phyloP scores from a whole-genome alignment of 2,329 filamentous ascomycete species.

The Cercospora sp. region DNA sequence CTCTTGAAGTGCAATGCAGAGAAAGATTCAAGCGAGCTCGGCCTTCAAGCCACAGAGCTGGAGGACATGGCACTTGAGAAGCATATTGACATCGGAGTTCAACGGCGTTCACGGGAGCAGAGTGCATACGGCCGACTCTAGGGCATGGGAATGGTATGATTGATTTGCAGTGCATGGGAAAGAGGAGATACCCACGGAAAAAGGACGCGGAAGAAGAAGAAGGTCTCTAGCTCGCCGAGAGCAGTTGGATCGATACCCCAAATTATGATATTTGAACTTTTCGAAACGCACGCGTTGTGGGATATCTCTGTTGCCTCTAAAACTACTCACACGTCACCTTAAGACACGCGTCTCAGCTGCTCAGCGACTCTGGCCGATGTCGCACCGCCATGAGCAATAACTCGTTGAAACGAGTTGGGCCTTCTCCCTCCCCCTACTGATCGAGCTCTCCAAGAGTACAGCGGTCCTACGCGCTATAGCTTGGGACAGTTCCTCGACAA shows the following conservation, averaged over 20 bases:
- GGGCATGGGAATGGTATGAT: not conserved
- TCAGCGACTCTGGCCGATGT: not conserved
- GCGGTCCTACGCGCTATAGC: slow-evolving; percentile 15
- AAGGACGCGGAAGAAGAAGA: not conserved
- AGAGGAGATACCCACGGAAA: not conserved
- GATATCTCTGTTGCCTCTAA: not conserved
- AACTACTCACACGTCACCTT: not conserved
- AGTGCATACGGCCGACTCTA: not conserved
- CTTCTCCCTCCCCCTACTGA: not conserved
- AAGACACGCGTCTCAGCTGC: not conserved
- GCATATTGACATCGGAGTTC: not conserved
- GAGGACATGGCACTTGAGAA: not conserved
- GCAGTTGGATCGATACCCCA: not conserved
- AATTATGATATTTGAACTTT: not conserved
- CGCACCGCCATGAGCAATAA: not conserved
- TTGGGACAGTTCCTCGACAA: slow-evolving; percentile 53
- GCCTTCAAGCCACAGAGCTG: not conserved
- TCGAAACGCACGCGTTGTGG: not conserved
- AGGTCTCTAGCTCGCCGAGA: not conserved
- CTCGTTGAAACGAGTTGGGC: not conserved
- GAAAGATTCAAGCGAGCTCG: not conserved
- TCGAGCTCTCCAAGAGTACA: not conserved
- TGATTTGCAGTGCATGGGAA: not conserved
- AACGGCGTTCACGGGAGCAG: not conserved
- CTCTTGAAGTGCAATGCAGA: not conserved